These are phyloP conservation scores for Diaporthe amygdali DNA, from an alignment of 2,329 filamentous ascomycete genomes.

Conservation along the genomic window DNA sequence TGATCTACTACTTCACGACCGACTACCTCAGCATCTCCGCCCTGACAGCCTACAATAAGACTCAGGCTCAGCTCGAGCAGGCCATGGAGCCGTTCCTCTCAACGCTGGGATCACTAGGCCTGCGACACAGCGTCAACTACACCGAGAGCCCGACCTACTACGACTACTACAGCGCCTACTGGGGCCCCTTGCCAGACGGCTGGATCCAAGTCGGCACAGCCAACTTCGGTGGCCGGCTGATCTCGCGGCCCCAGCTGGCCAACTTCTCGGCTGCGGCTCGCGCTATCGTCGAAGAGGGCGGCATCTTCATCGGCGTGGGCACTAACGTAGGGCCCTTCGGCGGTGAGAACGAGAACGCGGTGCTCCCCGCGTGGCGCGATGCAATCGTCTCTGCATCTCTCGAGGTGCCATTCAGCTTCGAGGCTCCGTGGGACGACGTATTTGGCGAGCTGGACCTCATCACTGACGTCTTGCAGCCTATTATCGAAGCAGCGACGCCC, in stretches of 20 bases:
- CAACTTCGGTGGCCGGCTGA: conserved; percentile 41
- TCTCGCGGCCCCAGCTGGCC: conserved; percentile 35
- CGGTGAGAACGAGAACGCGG: conserved; percentile 40
- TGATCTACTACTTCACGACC: conserved; percentile 32
- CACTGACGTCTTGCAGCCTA: conserved; percentile 36
- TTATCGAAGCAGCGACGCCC: conserved; percentile 39
- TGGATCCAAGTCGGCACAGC: conserved; percentile 37
- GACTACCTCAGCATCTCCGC: conserved; percentile 29
- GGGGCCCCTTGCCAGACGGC: conserved; percentile 41
- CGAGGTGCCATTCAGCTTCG: conserved; percentile 33
- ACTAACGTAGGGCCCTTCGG: conserved; percentile 22
- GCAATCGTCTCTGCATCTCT: conserved; percentile 39
- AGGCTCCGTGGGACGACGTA: conserved; percentile 31
- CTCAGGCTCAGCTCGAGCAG: conserved; percentile 31
- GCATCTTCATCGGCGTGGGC: conserved; percentile 24
- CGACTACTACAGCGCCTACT: conserved; percentile 40
- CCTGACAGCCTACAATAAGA: conserved; percentile 36
- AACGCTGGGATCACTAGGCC: conserved; percentile 29
- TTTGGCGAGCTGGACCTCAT: conserved; percentile 34
- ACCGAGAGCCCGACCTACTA: conserved; percentile 34
- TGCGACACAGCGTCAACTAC: conserved; percentile 31
- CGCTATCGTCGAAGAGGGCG: conserved; percentile 12
- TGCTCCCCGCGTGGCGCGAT: conserved; percentile 44
- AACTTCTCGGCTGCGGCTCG: conserved; percentile 11
- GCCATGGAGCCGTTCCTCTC: conserved; percentile 37